A percentile compares a stretch with the other conserved stretches of the same genome.
Evolutionary conservation across 495 filamentous ascomycete species (phyloP).

Genomic region (Lentithecium fluviatile): DNA sequence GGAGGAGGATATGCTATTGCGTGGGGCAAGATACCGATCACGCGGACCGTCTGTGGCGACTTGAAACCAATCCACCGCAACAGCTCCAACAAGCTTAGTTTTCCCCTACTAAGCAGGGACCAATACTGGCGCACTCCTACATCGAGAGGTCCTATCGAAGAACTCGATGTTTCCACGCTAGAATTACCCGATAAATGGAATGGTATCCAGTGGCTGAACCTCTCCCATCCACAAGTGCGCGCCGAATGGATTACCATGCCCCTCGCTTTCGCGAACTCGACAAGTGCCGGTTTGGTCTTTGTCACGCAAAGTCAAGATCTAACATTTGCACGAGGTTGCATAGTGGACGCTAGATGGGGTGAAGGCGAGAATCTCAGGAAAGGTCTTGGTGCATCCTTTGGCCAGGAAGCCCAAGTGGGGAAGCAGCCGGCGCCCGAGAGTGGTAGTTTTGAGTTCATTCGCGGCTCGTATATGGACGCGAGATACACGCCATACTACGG

Average conservation of each 20-base stretch:
- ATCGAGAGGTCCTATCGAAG: background rate
- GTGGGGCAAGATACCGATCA: background rate
- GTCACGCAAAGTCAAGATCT: background rate
- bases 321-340: background rate
- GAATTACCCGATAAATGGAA: background rate
- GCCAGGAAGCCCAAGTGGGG: too few species aligned
- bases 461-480: too few species aligned
- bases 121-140: background rate
- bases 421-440: too few species aligned
- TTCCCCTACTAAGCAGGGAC: background rate
- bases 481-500: too few species aligned
- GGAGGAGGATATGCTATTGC: background rate
- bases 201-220: background rate
- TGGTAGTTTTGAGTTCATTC: too few species aligned
- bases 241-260: background rate
- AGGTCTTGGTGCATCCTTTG: too few species aligned
- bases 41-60: background rate
- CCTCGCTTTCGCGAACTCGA: background rate
- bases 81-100: background rate
- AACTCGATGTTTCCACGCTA: background rate
- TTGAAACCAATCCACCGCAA: background rate
- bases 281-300: background rate
- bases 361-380: background rate
- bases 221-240: background rate
- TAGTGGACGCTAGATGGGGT: background rate